Base-by-base conservation (phyloP, 768 basidiomycete genomes). In the Hypsizygus marmoreus region DNA sequence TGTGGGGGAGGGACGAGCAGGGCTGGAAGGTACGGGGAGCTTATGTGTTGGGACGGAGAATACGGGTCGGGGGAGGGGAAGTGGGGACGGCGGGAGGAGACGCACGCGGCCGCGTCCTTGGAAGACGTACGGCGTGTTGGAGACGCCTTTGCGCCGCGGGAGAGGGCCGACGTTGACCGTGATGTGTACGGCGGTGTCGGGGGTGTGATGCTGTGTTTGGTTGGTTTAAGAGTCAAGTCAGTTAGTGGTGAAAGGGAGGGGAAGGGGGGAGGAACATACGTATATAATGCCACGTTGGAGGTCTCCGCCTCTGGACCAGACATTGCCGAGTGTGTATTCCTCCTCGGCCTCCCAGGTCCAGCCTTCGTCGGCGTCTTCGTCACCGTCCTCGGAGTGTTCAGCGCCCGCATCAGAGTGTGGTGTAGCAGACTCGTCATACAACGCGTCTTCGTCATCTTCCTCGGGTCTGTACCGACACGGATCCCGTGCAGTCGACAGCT, bases 261-360 rank as follows among this genome's bases (percentile, higher is more conserved):
- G n/a, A n/a, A n/a, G n/a, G n/a, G n/a, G 29, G 13, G 17, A 45
- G 35, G 20, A 40, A 72, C 84, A 48, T 56, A 88, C 86, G 57
- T 87, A 88, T 43, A 84, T 63, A 26, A 88, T 76, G 1, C 73
- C 86, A n/a, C 66, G 64, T 2, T 57, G 49, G 1, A 65, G 57
- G 34, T 74, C 68, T 17, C 68, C 63, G 9, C 76, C 72, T 36
- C 72, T 72, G 0, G 74, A 71, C 83, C 85, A 89, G 4, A 77
- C 78, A 55, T 81, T 77, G 6, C 59, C 72, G 11, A 88, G 60
- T 0, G 77, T 76, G 37, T 78, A 74, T 50, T 86, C 86, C 55
- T 86, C 82, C 57, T 88, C 87, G 2, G 80, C 76, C 40, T 81
- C 77, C 86, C 86, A 88, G 31, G 69, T 73, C 79, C 84, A 86